These are phyloP conservation scores for Syzygium oleosum DNA, from an alignment of 345 rosid genomes.

Conservation along the genomic window DNA sequence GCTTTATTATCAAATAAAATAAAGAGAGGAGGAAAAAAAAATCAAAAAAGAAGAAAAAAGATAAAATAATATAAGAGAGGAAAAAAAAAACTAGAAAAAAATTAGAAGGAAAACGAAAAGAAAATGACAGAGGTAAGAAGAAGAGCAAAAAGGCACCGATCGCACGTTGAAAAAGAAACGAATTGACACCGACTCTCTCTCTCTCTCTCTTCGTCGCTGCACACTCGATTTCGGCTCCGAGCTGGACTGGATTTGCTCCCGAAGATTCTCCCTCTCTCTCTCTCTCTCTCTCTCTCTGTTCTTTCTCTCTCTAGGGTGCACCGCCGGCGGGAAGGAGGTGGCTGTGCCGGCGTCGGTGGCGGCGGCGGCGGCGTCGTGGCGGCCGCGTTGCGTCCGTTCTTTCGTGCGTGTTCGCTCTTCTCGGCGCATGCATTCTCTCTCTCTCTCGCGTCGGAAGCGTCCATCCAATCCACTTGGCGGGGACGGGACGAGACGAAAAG, in stretches of 20 bases:
- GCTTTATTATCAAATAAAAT: background rate
- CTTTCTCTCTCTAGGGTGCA: no score
- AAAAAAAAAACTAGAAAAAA: background rate
- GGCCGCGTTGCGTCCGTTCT: no score
- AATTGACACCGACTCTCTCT: slow-evolving; percentile 1
- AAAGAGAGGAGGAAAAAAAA: background rate
- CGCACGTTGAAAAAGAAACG: slow-evolving; percentile 10
- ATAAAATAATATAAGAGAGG: background rate
- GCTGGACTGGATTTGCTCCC: background rate
- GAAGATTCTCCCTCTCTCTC: background rate
- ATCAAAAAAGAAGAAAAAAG: background rate
- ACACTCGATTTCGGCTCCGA: background rate
- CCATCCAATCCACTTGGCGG: background rate
- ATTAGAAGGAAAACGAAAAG: background rate
- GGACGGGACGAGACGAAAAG: background rate
- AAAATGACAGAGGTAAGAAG: background rate
- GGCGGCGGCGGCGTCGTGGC: background rate
- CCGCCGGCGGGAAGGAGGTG: background rate
- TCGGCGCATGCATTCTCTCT: background rate
- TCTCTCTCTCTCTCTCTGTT: background rate
- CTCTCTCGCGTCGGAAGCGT: background rate
- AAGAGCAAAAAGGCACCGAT: background rate
- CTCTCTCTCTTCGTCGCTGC: background rate
- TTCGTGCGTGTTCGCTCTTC: background rate
- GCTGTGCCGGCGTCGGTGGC: background rate